Evolutionary conservation across 169 alveolate genomes (phyloP).

Genomic region (Plasmodium yoelii): DNA sequence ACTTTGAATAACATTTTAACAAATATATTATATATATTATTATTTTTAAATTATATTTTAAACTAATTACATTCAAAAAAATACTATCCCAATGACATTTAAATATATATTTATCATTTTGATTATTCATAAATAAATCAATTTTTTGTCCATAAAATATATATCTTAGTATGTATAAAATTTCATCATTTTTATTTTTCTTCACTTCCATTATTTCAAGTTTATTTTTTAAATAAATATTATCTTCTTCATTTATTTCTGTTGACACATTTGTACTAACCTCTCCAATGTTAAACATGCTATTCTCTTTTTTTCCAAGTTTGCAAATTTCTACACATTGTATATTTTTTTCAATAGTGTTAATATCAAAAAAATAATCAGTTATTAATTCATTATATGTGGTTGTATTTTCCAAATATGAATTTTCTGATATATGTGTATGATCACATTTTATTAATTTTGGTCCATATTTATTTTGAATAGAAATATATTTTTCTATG

Average conservation of each 20-base stretch:
- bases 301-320: not conserved
- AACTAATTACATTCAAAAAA: constrained; percentile 34
- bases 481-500: not conserved
- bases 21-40: constrained; percentile 52
- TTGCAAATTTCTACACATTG: not conserved
- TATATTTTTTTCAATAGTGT: constrained; percentile 14
- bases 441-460: constrained; percentile 4
- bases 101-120: constrained; percentile 40
- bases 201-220: constrained; percentile 18
- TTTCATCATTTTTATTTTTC: constrained; percentile 23
- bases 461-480: not conserved
- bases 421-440: constrained; percentile 10
- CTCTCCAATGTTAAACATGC: not conserved
- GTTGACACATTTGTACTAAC: not conserved
- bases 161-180: constrained; percentile 23
- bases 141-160: constrained; percentile 63
- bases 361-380: constrained; percentile 45
- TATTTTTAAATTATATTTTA: constrained; percentile 43
- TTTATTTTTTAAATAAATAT: not conserved
- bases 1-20: constrained; percentile 32
- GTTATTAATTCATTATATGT: constrained; percentile 8
- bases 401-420: not conserved
- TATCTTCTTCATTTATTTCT: constrained; percentile 14
- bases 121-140: constrained; percentile 25
- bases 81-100: constrained; percentile 52